Evolutionary conservation across 768 basidiomycete genomes (phyloP), one percentile per base, ranked within the genome.

Genomic region (Phylloporus arenicola): DNA sequence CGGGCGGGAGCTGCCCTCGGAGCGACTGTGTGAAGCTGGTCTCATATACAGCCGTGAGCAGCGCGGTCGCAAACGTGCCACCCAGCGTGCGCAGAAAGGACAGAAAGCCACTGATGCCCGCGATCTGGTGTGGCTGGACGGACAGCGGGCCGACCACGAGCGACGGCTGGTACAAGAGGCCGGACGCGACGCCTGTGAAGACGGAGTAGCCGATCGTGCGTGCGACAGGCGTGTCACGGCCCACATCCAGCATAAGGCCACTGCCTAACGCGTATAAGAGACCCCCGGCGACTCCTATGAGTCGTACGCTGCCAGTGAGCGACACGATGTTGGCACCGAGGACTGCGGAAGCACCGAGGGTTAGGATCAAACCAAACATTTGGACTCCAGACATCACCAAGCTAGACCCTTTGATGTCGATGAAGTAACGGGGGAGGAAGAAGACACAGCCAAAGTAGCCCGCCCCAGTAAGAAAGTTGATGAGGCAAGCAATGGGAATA

Each of bases 401-500:
- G 44, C 46, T 57, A 30, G 68, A 71, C 16, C 62, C 56, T 33
- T 68, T 69, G 54, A 69, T 49, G 44, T 71, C 69, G 54, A 71
- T 71, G 43, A 69, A 71, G 51, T 71, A 69, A 34, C 67, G 70
- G n/a, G 68, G 68, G 22, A 69, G 61, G 54, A 71, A 69, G 52
- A 71, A 69, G 50, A 71, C 68, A 13, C 59, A 58, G 9, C 68
- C 68, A 47, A 69, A 71, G 54, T 68, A 71, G 17, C 68, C 68
- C 13, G 70, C 70, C 39, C 70, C 68, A 0, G 68, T 70, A 42
- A 69, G 64, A 53, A 69, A 71, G 45, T 70, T 71, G 55, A 70
- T 68, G 47, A 71, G 56, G 48, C 68, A 70, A 5, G 64, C 51
- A 9, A 68, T 65, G 20, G 64, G 68, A 17, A 70, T 71, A 25